These are phyloP conservation scores for Neoascochyta sp. DNA, from an alignment of 2,329 filamentous ascomycete species.

Conservation along the genomic window DNA sequence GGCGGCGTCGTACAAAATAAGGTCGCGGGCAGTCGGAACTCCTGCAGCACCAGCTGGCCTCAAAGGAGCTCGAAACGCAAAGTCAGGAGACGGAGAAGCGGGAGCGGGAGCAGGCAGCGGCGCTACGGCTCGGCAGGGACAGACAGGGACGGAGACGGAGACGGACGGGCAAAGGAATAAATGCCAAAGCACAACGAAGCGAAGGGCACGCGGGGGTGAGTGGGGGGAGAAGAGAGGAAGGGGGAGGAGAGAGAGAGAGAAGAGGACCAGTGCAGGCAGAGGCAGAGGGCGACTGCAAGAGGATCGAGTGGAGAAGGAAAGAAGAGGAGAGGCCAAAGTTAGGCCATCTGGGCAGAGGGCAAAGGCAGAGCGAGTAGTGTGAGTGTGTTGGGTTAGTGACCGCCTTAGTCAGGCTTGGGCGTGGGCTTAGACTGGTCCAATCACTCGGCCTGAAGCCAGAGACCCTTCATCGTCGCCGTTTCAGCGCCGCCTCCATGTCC, in stretches of 20 bases:
- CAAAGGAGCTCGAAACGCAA: slow-evolving; percentile 22
- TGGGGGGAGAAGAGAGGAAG: slow-evolving; percentile 4
- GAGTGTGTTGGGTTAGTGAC: no score
- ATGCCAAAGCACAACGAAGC: slow-evolving; percentile 20
- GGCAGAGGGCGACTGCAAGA: background rate
- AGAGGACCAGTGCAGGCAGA: background rate
- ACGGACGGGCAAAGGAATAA: slow-evolving; percentile 14
- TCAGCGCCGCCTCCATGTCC: no score
- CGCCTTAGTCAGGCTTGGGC: no score
- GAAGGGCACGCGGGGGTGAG: slow-evolving; percentile 7
- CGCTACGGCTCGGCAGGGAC: background rate
- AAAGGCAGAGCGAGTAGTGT: no score
- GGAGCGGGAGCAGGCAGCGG: slow-evolving; percentile 1
- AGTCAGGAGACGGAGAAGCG: slow-evolving; percentile 13
- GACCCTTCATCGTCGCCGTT: no score
- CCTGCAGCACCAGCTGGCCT: slow-evolving; percentile 33
- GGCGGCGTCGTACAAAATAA: slow-evolving; percentile 7
- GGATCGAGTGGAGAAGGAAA: background rate
- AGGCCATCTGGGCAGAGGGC: no score
- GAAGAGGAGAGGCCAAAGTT: slow-evolving; percentile 4
- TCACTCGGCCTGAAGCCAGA: no score
- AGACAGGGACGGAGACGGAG: slow-evolving; percentile 7
- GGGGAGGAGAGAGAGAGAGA: slow-evolving; percentile 5
- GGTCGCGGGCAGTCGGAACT: slow-evolving; percentile 9
- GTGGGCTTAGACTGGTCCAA: no score